Conservation (phyloP, 495 filamentous ascomycete genomes). For the Penicillium flavigenum region DNA sequence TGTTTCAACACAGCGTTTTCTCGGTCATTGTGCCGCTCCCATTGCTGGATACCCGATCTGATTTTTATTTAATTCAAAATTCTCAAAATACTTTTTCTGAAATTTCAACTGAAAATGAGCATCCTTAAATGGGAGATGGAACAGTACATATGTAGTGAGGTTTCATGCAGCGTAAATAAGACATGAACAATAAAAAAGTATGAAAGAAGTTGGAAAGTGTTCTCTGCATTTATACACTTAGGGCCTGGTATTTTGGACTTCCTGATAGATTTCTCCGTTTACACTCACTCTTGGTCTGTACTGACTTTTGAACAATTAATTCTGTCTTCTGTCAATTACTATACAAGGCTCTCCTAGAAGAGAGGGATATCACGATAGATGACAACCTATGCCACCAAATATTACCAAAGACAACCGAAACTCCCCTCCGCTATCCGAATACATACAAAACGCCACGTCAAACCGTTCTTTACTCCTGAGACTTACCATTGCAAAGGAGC, state of each 20-base stretch:
- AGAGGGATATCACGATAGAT: conserved; percentile 16
- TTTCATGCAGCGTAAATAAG: background rate
- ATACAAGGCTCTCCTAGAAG: conserved; percentile 10
- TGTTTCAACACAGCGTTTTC: conserved; percentile 35
- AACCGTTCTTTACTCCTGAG: background rate
- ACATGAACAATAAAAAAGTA: background rate
- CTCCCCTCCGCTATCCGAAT: conserved; percentile 6
- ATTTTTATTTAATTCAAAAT: conserved; percentile 13
- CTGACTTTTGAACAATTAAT: background rate
- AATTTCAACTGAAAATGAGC: background rate
- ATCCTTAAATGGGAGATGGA: background rate
- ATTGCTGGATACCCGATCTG: conserved; percentile 47
- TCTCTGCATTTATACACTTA: background rate
- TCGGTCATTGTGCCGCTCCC: conserved; percentile 20
- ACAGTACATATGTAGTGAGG: background rate
- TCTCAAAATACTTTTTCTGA: background rate
- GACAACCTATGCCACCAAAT: conserved; percentile 4
- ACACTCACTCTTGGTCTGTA: background rate
- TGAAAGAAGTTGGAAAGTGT: background rate
- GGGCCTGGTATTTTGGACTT: background rate
- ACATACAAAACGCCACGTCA: conserved; percentile 2
- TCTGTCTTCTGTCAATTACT: background rate
- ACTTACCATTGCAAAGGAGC: background rate
- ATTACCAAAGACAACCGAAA: conserved; percentile 17
- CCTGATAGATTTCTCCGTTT: background rate